Percentiles rank a stretch among this genome's conserved stretches.
phyloP scores from a whole-genome alignment of 352 stramenopile species.

The Phytophthora citrophthora region DNA sequence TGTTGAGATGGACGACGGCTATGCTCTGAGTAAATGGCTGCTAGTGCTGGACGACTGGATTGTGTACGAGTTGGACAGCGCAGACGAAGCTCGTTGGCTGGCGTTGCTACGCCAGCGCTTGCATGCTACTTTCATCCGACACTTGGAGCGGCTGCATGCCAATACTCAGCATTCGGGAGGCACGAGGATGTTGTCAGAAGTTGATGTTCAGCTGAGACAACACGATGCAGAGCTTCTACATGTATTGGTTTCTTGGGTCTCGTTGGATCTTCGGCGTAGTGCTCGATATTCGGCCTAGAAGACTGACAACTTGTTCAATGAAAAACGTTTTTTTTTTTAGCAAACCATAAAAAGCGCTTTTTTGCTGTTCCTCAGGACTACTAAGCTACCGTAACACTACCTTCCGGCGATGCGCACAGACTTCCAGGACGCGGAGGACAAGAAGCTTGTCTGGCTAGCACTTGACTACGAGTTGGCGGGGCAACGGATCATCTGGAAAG shows the following conservation, averaged over 20 bases:
- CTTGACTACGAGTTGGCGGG: too few species aligned
- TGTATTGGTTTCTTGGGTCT: conserved; percentile 57
- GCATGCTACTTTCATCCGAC: conserved; percentile 64
- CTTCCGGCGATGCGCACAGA: background rate
- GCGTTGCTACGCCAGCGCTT: conserved; percentile 63
- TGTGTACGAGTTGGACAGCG: conserved; percentile 58
- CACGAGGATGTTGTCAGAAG: conserved; percentile 1
- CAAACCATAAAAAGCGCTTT: too few species aligned
- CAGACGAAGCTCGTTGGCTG: conserved; percentile 54
- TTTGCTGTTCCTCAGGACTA: too few species aligned
- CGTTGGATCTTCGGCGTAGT: conserved; percentile 45
- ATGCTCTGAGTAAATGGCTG: conserved; percentile 38
- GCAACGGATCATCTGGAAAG: too few species aligned
- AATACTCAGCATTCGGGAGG: conserved; percentile 26
- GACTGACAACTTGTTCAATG: too few species aligned
- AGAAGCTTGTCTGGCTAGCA: too few species aligned
- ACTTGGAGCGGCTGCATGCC: conserved; percentile 67
- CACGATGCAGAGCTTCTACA: conserved; percentile 66
- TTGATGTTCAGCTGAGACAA: conserved; percentile 34
- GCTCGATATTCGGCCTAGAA: background rate
- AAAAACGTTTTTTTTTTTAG: too few species aligned
- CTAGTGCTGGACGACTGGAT: conserved; percentile 82
- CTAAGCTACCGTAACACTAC: too few species aligned
- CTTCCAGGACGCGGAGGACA: background rate
- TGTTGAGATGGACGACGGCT: conserved; percentile 12